Conservation (phyloP, 2,329 filamentous ascomycete species). For the Calonectria leucothoes region DNA sequence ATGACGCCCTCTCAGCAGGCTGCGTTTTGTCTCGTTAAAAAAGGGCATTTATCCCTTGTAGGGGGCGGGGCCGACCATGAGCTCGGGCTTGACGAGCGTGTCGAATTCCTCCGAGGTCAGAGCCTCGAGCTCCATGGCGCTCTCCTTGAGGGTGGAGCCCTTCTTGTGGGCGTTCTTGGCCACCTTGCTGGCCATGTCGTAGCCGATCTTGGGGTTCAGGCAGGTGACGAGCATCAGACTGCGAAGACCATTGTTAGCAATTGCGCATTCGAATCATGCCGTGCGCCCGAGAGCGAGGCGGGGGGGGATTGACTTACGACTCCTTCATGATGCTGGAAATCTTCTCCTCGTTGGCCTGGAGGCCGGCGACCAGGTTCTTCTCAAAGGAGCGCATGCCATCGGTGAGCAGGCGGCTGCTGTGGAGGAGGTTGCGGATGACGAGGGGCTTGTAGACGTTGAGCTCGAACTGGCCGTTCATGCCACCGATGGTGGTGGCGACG, state of each 20-base stretch:
- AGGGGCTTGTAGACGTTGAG: constrained; percentile 99
- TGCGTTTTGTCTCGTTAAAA: neutral
- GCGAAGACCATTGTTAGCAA: constrained; percentile 22
- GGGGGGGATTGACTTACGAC: constrained; percentile 70
- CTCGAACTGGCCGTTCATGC: constrained; percentile 98
- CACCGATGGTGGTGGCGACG: constrained; percentile 90
- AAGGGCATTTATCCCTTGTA: constrained; percentile 57
- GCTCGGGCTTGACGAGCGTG: constrained; percentile 87
- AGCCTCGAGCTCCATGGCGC: constrained; percentile 91
- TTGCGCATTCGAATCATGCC: neutral
- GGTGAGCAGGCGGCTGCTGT: constrained; percentile 87
- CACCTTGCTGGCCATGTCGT: constrained; percentile 97
- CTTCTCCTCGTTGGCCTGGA: constrained; percentile 93
- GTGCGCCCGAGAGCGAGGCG: neutral
- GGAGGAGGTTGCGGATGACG: constrained; percentile 93
- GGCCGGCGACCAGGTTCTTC: constrained; percentile 88
- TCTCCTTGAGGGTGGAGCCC: constrained; percentile 92
- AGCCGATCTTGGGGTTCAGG: constrained; percentile 96
- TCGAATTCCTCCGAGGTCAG: constrained; percentile 92
- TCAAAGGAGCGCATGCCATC: constrained; percentile 97
- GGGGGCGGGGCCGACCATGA: constrained; percentile 88
- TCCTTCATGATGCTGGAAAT: constrained; percentile 93
- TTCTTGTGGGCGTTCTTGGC: constrained; percentile 99
- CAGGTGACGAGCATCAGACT: constrained; percentile 98
- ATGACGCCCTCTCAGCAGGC: neutral